A percentile compares a stretch with the other conserved stretches of the same genome.
phyloP scores from a whole-genome alignment of 129 eudicot species.

The Scalesia atractyloides region DNA sequence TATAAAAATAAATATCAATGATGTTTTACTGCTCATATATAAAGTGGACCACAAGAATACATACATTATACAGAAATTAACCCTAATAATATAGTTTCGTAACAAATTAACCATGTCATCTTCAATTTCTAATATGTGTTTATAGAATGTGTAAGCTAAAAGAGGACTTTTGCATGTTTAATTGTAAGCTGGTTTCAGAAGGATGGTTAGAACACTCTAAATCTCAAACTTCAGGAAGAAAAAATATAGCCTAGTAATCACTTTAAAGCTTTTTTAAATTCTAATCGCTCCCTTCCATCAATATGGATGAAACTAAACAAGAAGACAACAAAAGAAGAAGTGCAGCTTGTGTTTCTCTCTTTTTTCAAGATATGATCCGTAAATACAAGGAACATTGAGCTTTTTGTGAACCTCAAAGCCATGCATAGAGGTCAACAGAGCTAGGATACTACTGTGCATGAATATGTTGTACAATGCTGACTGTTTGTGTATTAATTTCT shows the following conservation, averaged over 20 bases:
- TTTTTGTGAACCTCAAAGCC: too few species aligned
- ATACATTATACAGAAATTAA: background rate
- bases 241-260: background rate
- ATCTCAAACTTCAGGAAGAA: background rate
- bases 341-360: too few species aligned
- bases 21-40: background rate
- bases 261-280: background rate
- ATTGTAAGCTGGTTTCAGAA: background rate
- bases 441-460: too few species aligned
- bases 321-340: too few species aligned
- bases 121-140: background rate
- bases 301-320: too few species aligned
- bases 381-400: too few species aligned
- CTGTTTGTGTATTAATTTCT: background rate
- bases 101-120: background rate
- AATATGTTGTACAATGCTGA: background rate
- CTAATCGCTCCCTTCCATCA: background rate
- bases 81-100: background rate
- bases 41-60: background rate
- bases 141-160: background rate
- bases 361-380: too few species aligned
- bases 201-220: background rate
- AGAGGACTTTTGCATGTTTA: background rate
- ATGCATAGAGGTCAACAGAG: too few species aligned
- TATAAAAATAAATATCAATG: background rate